Percentiles rank a stretch among this genome's conserved stretches.
These are phyloP conservation scores for Xylaria intraflava DNA, from an alignment of 495 filamentous ascomycete genomes.

Conservation along the genomic window DNA sequence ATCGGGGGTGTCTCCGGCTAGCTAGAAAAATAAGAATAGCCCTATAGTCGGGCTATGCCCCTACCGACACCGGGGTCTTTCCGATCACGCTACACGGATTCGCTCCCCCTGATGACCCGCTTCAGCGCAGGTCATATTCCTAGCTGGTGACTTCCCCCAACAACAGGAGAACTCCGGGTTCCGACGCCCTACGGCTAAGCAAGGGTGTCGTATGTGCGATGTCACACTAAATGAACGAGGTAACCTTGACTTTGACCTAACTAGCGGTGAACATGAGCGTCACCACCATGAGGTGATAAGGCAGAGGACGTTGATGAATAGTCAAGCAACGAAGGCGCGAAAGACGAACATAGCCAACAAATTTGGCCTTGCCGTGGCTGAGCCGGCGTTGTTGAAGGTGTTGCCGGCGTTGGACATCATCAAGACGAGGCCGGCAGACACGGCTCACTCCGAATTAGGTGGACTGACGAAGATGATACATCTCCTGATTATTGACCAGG, in stretches of 20 bases:
- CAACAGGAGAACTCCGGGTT: constrained; percentile 1
- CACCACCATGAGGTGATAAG: background rate
- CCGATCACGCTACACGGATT: too few relatives aligned
- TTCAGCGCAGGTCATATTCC: background rate
- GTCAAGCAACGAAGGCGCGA: background rate
- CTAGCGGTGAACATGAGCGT: background rate
- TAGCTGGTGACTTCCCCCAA: background rate
- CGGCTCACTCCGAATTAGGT: constrained; percentile 4
- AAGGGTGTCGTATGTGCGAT: constrained; percentile 1
- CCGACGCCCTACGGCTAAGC: background rate
- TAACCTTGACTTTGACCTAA: background rate
- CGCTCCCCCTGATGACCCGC: too few relatives aligned
- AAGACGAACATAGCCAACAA: background rate
- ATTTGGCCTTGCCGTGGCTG: background rate
- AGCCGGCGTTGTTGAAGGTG: background rate
- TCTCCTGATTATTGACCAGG: background rate
- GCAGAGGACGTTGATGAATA: background rate
- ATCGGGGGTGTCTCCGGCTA: too few relatives aligned
- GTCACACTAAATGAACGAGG: background rate
- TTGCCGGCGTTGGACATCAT: background rate
- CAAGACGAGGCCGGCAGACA: background rate
- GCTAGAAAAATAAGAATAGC: too few relatives aligned
- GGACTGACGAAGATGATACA: constrained; percentile 1
- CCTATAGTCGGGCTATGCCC: too few relatives aligned
- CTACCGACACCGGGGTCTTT: too few relatives aligned